Conservation (phyloP, 306 rosid species). For the Quercus robur region DNA sequence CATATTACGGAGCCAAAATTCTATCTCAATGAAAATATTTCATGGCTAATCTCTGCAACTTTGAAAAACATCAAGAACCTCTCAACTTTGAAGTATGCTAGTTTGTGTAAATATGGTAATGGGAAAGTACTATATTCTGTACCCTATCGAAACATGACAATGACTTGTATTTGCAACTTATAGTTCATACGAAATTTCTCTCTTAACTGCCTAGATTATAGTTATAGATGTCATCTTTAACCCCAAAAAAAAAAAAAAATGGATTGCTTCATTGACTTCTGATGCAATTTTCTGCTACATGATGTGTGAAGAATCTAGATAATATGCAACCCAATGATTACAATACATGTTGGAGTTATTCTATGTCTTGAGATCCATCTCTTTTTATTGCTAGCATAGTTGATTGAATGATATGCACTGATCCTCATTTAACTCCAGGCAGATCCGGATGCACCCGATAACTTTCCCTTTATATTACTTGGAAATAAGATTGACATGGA, state of each 20-base stretch:
- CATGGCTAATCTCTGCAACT: background rate
- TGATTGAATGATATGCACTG: background rate
- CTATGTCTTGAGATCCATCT: background rate
- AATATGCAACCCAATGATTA: background rate
- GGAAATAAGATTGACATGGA: conserved; percentile 83
- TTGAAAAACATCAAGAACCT: background rate
- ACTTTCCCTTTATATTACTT: conserved; percentile 71
- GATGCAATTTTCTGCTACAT: background rate
- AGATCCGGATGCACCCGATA: conserved; percentile 44
- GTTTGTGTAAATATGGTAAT: background rate
- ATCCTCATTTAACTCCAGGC: conserved; percentile 41
- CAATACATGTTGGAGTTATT: background rate
- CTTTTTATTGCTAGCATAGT: background rate
- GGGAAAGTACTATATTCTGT: background rate
- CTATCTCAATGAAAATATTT: background rate
- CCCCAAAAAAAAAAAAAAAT: background rate
- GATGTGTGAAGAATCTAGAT: background rate
- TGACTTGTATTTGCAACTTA: background rate
- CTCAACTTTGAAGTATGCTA: background rate
- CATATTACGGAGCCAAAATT: background rate
- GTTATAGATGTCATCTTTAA: background rate
- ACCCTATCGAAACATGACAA: background rate
- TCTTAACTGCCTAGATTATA: background rate
- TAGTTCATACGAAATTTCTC: background rate
- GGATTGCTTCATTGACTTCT: background rate